Evolutionary conservation across 805 yeast species (phyloP).

Genomic region (Kuraishia piskuri): DNA sequence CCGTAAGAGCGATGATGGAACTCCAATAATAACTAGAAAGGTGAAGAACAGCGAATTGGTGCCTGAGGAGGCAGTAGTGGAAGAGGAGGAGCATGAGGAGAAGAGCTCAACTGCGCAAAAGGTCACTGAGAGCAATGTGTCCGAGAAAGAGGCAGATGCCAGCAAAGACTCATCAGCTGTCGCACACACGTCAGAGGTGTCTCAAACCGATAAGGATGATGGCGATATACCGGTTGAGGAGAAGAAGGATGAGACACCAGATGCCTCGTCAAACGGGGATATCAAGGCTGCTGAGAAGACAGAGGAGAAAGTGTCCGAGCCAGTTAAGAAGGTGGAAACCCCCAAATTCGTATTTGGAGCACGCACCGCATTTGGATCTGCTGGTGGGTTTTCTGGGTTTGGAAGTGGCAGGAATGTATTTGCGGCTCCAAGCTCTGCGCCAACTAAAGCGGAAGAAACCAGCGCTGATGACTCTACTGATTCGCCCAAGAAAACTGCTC

Average conservation of each 20-base stretch:
- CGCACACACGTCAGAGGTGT: not conserved
- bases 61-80: slow-evolving; percentile 9
- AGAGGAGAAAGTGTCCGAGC: not conserved
- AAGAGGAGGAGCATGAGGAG: slow-evolving; percentile 5
- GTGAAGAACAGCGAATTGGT: not conserved
- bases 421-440: slow-evolving; percentile 18
- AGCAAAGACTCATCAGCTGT: too few relatives aligned
- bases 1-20: slow-evolving; percentile 5
- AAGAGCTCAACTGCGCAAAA: slow-evolving; percentile 3
- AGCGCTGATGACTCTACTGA: slow-evolving; percentile 3
- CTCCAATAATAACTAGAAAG: not conserved
- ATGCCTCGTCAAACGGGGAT: not conserved
- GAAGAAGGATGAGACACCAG: not conserved
- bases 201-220: not conserved
- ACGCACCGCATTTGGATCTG: slow-evolving; percentile 38
- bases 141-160: not conserved
- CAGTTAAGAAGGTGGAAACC: slow-evolving; percentile 7
- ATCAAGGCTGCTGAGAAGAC: not conserved
- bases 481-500: slow-evolving; percentile 2
- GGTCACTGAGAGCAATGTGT: not conserved
- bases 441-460: slow-evolving; percentile 4
- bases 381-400: slow-evolving; percentile 27
- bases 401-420: slow-evolving; percentile 24
- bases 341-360: slow-evolving; percentile 53
- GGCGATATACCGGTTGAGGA: not conserved